phyloP scores from a whole-genome alignment of 805 yeast species.

The Nakazawaea ambrosiae region DNA sequence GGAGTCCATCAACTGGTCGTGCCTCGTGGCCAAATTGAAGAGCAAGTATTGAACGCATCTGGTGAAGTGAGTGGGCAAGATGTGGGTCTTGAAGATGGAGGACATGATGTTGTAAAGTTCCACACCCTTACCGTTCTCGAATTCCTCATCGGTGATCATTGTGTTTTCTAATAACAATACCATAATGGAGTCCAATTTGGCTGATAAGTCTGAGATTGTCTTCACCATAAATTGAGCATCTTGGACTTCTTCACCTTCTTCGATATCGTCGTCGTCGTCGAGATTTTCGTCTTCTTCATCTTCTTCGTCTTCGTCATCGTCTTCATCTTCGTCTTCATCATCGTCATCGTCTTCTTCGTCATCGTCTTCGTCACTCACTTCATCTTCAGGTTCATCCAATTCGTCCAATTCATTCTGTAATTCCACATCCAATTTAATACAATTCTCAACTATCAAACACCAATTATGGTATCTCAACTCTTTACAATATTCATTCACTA shows the following conservation, averaged over 20 bases:
- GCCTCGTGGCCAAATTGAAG: slow-evolving; percentile 76
- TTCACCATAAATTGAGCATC: slow-evolving; percentile 37
- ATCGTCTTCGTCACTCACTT: slow-evolving; percentile 31
- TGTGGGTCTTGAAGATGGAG: slow-evolving; percentile 71
- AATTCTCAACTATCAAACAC: slow-evolving; percentile 72
- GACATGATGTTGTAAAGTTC: slow-evolving; percentile 65
- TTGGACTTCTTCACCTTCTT: slow-evolving; percentile 20
- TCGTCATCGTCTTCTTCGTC: slow-evolving; percentile 24
- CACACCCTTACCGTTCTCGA: slow-evolving; percentile 59
- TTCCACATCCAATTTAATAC: slow-evolving; percentile 87
- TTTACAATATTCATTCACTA: slow-evolving; percentile 58
- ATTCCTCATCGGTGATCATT: slow-evolving; percentile 41
- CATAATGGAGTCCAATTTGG: slow-evolving; percentile 69
- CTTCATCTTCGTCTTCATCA: slow-evolving; percentile 22
- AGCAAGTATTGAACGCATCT: slow-evolving; percentile 79
- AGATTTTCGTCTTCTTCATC: too few relatives aligned
- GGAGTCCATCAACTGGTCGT: slow-evolving; percentile 78
- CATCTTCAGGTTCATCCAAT: slow-evolving; percentile 65
- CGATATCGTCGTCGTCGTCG: slow-evolving; percentile 21
- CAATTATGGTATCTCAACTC: slow-evolving; percentile 72
- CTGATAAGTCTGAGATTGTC: slow-evolving; percentile 46
- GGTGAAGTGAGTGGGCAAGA: slow-evolving; percentile 89
- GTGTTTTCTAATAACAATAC: slow-evolving; percentile 48
- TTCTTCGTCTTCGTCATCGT: slow-evolving; percentile 15
- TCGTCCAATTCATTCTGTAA: slow-evolving; percentile 84